A percentile compares a stretch with the other conserved stretches of the same genome.
Conservation (phyloP, 805 yeast genomes). For the Torulaspora indica region DNA sequence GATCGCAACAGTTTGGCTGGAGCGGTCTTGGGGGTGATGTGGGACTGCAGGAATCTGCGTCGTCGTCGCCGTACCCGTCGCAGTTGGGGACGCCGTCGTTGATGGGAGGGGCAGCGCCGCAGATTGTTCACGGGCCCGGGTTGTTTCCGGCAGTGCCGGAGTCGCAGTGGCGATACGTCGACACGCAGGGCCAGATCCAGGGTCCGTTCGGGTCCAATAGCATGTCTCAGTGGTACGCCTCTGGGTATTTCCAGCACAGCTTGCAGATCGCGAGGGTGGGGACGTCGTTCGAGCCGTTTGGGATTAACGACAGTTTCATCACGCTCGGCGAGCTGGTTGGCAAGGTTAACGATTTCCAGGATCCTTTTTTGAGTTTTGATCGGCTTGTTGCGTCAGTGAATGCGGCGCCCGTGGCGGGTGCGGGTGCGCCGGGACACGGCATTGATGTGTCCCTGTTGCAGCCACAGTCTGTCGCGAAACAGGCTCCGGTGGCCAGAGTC, state of each 20-base stretch:
- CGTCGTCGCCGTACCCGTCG: constrained; percentile 16
- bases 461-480: neutral
- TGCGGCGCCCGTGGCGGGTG: neutral
- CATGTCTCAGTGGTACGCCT: constrained; percentile 77
- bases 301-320: constrained; percentile 26
- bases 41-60: constrained; percentile 8
- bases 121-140: neutral
- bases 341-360: constrained; percentile 24
- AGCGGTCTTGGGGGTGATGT: neutral
- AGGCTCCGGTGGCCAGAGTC: constrained; percentile 12
- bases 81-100: constrained; percentile 12
- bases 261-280: constrained; percentile 52
- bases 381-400: constrained; percentile 7
- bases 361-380: constrained; percentile 30
- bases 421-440: neutral
- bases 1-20: constrained; percentile 11
- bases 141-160: constrained; percentile 32
- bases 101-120: constrained; percentile 5
- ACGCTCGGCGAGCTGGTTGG: constrained; percentile 26
- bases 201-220: constrained; percentile 77
- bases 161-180: constrained; percentile 71
- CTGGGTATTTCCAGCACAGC: constrained; percentile 55
- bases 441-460: constrained; percentile 1
- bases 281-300: constrained; percentile 27
- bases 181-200: constrained; percentile 62